phyloP scores from a whole-genome alignment of 2,329 filamentous ascomycete genomes.

The Venturia carpophila region DNA sequence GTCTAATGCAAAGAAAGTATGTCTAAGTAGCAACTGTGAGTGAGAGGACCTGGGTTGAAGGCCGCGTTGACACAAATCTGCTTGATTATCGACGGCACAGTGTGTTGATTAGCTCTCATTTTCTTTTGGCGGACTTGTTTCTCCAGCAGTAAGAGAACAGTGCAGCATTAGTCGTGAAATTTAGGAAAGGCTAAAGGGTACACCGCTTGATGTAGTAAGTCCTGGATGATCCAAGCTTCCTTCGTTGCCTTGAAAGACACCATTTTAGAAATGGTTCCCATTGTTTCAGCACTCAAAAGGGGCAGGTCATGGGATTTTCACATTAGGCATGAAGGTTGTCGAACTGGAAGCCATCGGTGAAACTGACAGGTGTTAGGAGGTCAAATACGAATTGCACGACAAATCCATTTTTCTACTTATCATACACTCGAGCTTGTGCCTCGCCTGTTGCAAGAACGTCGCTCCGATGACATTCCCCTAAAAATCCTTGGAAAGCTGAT shows the following conservation, averaged over 20 bases:
- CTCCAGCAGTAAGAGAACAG: no score
- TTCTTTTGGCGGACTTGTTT: no score
- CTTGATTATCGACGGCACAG: no score
- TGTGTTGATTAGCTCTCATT: no score
- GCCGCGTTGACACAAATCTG: no score
- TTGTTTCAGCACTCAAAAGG: background rate
- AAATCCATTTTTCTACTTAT: constrained; percentile 7
- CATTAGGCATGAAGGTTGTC: background rate
- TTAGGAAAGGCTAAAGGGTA: no score
- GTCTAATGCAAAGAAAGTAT: no score
- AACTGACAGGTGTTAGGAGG: constrained; percentile 7
- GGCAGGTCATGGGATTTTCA: background rate
- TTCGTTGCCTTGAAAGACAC: background rate
- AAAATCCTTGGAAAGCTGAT: background rate
- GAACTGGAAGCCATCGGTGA: background rate
- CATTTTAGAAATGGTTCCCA: background rate
- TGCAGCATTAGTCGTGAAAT: no score
- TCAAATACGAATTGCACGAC: background rate
- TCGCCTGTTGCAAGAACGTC: background rate
- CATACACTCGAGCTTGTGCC: background rate
- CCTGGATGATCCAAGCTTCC: background rate
- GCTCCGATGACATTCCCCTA: background rate
- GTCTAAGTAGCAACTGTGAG: no score
- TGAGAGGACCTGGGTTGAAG: no score
- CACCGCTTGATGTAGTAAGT: background rate